A percentile compares a stretch with the other conserved stretches of the same genome.
Conservation (phyloP, 2,329 filamentous ascomycete species). For the Rhynchosporium graminicola region DNA sequence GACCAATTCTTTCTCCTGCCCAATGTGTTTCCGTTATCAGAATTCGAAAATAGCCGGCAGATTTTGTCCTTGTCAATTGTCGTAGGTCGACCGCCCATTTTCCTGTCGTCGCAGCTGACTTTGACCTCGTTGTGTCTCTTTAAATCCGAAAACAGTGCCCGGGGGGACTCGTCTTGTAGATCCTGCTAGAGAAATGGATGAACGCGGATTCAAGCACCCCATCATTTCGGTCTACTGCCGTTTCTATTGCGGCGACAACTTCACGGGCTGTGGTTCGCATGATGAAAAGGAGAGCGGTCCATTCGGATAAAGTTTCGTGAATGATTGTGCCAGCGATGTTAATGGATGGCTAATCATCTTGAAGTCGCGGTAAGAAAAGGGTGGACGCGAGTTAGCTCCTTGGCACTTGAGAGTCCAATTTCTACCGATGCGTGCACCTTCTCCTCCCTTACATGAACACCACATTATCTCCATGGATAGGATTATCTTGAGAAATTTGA, state of each 20-base stretch:
- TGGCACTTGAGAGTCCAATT: too few relatives aligned
- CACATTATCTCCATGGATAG: too few relatives aligned
- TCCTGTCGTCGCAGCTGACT: slow-evolving; percentile 18
- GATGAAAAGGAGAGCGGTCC: neutral
- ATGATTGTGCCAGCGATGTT: neutral
- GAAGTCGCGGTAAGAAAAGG: neutral
- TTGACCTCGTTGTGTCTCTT: slow-evolving; percentile 22
- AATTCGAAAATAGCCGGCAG: slow-evolving; percentile 8
- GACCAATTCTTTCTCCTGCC: neutral
- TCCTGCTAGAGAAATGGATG: slow-evolving; percentile 19
- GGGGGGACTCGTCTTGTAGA: slow-evolving; percentile 22
- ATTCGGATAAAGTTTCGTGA: neutral
- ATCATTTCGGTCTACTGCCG: slow-evolving; percentile 16
- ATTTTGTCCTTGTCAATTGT: slow-evolving; percentile 23
- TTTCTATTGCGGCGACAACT: slow-evolving; percentile 20
- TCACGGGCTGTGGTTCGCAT: slow-evolving; percentile 16
- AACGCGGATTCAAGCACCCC: slow-evolving; percentile 20
- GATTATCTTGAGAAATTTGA: too few relatives aligned
- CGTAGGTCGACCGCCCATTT: slow-evolving; percentile 12
- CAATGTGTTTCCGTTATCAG: neutral
- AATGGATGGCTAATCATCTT: neutral
- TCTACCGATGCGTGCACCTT: too few relatives aligned
- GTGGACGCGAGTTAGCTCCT: too few relatives aligned
- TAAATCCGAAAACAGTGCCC: slow-evolving; percentile 22
- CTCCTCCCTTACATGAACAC: too few relatives aligned